phyloP scores from a whole-genome alignment of 1,284 basidiomycete species.

The Moniliella sp. region DNA sequence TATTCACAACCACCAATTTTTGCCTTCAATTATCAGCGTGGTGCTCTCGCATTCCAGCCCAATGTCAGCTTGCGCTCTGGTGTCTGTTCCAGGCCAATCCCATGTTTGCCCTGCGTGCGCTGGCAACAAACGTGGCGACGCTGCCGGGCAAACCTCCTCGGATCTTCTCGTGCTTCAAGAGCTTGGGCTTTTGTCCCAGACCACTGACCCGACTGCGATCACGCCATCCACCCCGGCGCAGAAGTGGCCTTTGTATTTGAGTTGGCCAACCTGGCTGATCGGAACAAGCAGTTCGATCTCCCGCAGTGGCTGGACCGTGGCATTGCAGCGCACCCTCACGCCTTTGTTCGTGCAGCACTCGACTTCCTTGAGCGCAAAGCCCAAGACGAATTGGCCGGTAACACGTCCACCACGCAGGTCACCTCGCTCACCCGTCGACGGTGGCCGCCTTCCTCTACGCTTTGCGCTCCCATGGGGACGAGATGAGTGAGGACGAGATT shows the following conservation, averaged over 20 bases:
- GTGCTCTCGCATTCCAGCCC: slow-evolving; percentile 77
- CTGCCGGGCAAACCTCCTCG: slow-evolving; percentile 78
- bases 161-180: slow-evolving; percentile 81
- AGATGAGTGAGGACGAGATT: slow-evolving; percentile 47
- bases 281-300: slow-evolving; percentile 75
- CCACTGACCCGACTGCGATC: too few relatives aligned
- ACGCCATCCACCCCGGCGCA: slow-evolving; percentile 67
- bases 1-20: slow-evolving; percentile 63
- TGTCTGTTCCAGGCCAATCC: slow-evolving; percentile 77
- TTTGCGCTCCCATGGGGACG: slow-evolving; percentile 26
- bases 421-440: slow-evolving; percentile 24
- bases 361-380: slow-evolving; percentile 29
- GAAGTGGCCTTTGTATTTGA: slow-evolving; percentile 56
- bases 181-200: slow-evolving; percentile 84
- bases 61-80: slow-evolving; percentile 88
- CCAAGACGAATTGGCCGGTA: slow-evolving; percentile 26
- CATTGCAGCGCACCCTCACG: slow-evolving; percentile 52
- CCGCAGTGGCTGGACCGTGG: slow-evolving; percentile 88
- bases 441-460: slow-evolving; percentile 29
- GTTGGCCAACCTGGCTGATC: slow-evolving; percentile 72
- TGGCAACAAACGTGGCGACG: slow-evolving; percentile 75
- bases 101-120: slow-evolving; percentile 58
- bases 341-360: slow-evolving; percentile 53
- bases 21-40: slow-evolving; percentile 62
- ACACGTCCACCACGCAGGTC: slow-evolving; percentile 28